Evolutionary conservation across 306 rosid genomes (phyloP), one percentile per base, ranked within the genome.

Genomic region (Acacia melanoxylon): DNA sequence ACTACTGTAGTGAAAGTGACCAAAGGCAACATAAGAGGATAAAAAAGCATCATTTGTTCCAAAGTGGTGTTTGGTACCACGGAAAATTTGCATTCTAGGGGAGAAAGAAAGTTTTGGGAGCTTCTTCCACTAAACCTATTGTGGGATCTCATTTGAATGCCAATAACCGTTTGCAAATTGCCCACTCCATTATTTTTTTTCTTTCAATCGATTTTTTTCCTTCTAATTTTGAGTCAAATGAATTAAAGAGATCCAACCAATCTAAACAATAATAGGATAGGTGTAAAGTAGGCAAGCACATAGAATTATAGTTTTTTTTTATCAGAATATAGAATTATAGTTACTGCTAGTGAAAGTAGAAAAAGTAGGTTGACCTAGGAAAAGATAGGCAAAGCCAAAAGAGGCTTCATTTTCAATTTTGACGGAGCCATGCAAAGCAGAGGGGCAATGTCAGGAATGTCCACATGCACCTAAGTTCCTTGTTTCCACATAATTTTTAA

Each of bases 51-150:
- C 77, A 73, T 58, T 5, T 78, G 42, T 73, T 63, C 68, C 69
- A 31, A 77, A 87, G 88, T 86, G 89, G 84, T 48, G 78, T 82
- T 71, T 82, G 87, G 96, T 93, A 90, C 91, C 91, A 90, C 89
- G 90, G 94, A 87, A 92, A 68, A 24, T 71, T 76, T 78, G 72
- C 83, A 78, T 59, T 80, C 80, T 76, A 12, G 44, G 24, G 75
- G 35, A 82, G 77, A 71, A 83, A 82, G 75, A 71, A 83, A 56
- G 70, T 73, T 88, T 79, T 81, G 54, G 61, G 63, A 83, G 76
- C 67, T 83, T 78, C 78, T 85, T 81, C 81, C 89, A 81, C 91
- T 81, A 71, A 48, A 4, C 84, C 77, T 6, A 74, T 74, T 83
- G 82, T 78, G 73, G 74, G 75, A 72, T 19, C 54, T 71, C 44